Base-by-base conservation (phyloP, 352 stramenopile species). In the Phytophthora foliorum region DNA sequence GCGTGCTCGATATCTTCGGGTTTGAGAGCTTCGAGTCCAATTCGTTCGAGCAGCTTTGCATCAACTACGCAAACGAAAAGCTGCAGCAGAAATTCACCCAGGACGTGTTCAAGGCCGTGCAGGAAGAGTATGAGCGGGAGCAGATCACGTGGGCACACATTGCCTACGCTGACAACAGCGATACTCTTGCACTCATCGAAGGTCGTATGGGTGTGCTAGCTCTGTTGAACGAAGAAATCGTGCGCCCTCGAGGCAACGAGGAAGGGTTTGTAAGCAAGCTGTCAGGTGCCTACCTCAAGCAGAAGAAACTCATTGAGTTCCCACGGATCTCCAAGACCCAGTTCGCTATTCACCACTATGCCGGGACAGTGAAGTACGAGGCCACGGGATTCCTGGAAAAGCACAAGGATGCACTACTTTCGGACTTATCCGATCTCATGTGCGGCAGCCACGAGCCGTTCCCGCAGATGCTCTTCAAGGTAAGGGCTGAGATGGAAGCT, bases 51-150 rank as follows among this genome's bases (percentile, higher is more conserved):
- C 95, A 98, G 76, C 74, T 98, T 11, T 97, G 94, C 51, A 99
- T 99, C 74, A 99, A 99, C 74, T 99, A 98, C 69, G 93, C 93
- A 6, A 99, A 99, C 77, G 96, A 99, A 69, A 88, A 92, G 44
- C 76, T 97, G 25, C 86, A 96, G 83, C 88, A 97, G 44, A 94
- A 95, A 61, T 97, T 97, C 65, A 96, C 77, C 9, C 68, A 84
- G 42, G 81, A 89, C 27, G 82, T 91, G 6, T 91, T 97, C 67
- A 83, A 79, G 41, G 59, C 72, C 2, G 82, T 91, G 36, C 70
- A 90, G 59, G 75, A 88, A 45, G 85, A 93, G 63, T 93, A 93
- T 52, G 72, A 78, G 41, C 61, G 67, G 24, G 82, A 93, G 59
- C 49, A 78, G 34, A 91, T 98, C 66, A 78, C 81, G 29, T 97